Base-by-base conservation (phyloP, 1,284 basidiomycete genomes). In the Sutorius eximius region DNA sequence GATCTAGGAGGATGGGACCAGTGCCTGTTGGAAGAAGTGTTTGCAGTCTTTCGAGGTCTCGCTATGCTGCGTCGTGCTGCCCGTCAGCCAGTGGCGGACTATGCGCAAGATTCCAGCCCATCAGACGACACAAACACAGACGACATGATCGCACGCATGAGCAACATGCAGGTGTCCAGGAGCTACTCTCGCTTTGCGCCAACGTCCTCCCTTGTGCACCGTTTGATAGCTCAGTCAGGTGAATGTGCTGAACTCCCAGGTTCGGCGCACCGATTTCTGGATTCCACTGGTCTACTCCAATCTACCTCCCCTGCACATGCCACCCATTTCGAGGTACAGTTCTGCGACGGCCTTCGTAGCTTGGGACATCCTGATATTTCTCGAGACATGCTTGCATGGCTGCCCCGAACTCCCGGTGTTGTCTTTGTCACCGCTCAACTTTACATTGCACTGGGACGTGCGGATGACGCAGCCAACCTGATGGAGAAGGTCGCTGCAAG, bases 401-500 rank as follows among this genome's bases (percentile, higher is more conserved):
- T 93, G 48, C 93, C 92, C 29, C 75, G 85, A 45, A 88, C 87
- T 12, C 82, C 88, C 32, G 91, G 83, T 8, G 83, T 87, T 53
- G 80, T 80, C 44, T 97, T 91, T 69, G 82, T 94, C 27, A 79
- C 80, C 46, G 89, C 85, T 2, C 76, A 85, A 59, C 77, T 93
- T 13, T 82, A 80, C 74, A 71, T 95, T 44, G 81, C 85, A 56
- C 72, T 83, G n/a, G 87, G 88, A 3, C 78, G 86, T 18, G 75
- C 82, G 15, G 91, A 93, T 52, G 89, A 93, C 61, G 90, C 91
- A 2, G 81, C 84, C 0, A 73, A 73, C 45, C 70, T 85, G 34
- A 77, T 98, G 58, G 85, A 93, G 69, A 85, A 84, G 59, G 75
- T 94, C n/a, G 86, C 87, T 13, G 85, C 85, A 38, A 83, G 79